A percentile compares a stretch with the other conserved stretches of the same genome.
Evolutionary conservation across 2,329 filamentous ascomycete species (phyloP).

Genomic region (Periconia sp.): DNA sequence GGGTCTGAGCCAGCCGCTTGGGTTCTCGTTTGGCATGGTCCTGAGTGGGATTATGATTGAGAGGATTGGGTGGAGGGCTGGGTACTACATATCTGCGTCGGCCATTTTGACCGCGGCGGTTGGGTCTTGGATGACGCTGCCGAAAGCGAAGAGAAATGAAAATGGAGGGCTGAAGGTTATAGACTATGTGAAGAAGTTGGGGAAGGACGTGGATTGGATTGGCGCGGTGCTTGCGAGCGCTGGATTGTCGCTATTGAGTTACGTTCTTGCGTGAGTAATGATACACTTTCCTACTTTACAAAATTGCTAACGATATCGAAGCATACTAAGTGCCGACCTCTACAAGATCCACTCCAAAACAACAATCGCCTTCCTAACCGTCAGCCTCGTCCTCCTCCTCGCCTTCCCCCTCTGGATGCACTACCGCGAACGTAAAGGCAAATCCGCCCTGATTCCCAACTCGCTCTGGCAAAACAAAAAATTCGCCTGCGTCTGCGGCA

Average conservation of each 20-base stretch:
- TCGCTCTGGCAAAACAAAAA: slow-evolving; percentile 57
- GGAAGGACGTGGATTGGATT: slow-evolving; percentile 31
- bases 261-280: slow-evolving; percentile 25
- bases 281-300: neutral
- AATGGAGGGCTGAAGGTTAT: neutral
- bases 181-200: slow-evolving; percentile 13
- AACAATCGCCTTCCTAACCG: slow-evolving; percentile 22
- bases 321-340: slow-evolving; percentile 27
- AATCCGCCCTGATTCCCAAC: slow-evolving; percentile 31
- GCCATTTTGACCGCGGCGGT: slow-evolving; percentile 39
- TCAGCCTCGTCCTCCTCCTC: slow-evolving; percentile 25
- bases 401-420: slow-evolving; percentile 38
- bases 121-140: slow-evolving; percentile 31
- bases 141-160: slow-evolving; percentile 15
- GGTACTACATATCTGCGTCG: slow-evolving; percentile 46
- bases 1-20: slow-evolving; percentile 51
- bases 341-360: slow-evolving; percentile 20
- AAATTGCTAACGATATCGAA: neutral
- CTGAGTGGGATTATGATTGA: slow-evolving; percentile 46
- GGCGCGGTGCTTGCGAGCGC: slow-evolving; percentile 27
- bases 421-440: slow-evolving; percentile 17
- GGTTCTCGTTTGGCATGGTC: slow-evolving; percentile 55
- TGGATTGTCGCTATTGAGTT: slow-evolving; percentile 23
- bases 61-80: slow-evolving; percentile 18
- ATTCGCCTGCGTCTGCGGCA: slow-evolving; percentile 59